Evolutionary conservation across 129 eudicot species (phyloP).

Genomic region (Saussurea involucrata): DNA sequence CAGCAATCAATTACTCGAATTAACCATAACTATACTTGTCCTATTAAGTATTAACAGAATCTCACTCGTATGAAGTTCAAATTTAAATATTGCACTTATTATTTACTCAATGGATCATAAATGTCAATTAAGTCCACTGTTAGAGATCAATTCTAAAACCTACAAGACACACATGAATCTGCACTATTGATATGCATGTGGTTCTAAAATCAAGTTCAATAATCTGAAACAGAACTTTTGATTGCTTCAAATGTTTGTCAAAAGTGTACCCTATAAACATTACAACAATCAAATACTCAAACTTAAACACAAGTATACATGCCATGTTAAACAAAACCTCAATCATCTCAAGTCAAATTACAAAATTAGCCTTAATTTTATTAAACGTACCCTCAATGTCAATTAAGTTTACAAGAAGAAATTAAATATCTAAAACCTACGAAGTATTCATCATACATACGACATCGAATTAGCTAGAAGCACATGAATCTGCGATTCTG

Average conservation of each 20-base stretch:
- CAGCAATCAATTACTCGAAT: slow-evolving; percentile 4
- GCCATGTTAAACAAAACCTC: not conserved
- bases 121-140: not conserved
- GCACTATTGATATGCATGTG: not conserved
- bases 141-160: slow-evolving; percentile 4
- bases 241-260: not conserved
- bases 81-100: not conserved
- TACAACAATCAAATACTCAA: slow-evolving; percentile 9
- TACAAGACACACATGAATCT: not conserved
- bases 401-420: not conserved
- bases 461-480: not conserved
- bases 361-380: not conserved
- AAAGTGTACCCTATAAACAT: not conserved
- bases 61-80: not conserved
- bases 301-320: not conserved
- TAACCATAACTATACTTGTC: slow-evolving; percentile 2
- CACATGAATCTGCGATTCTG: not conserved
- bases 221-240: not conserved
- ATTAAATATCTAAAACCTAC: not conserved
- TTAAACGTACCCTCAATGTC: not conserved
- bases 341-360: not conserved
- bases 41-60: not conserved
- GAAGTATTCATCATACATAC: not conserved
- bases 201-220: not conserved
- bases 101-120: not conserved